Conservation (phyloP, 495 filamentous ascomycete species). For the Aspergillus funiculosus region DNA sequence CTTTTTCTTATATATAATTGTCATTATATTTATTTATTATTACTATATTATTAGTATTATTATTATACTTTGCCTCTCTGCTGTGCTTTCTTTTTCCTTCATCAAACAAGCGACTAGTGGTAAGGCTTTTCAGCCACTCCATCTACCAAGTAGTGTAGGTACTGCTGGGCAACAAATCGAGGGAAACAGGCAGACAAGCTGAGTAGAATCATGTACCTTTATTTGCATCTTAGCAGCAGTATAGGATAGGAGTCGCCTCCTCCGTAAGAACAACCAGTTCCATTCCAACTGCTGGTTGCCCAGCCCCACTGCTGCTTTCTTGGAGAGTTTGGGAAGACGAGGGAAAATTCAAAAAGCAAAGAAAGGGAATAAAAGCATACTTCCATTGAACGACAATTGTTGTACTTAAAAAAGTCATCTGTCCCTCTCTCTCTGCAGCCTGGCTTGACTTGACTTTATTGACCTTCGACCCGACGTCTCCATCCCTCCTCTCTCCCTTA, state of each 20-base stretch:
- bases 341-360: background rate
- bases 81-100: conserved; percentile 5
- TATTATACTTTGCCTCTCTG: background rate
- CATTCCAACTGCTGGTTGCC: background rate
- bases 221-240: too few relatives aligned
- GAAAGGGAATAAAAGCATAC: background rate
- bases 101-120: background rate
- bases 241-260: background rate
- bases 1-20: background rate
- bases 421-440: background rate
- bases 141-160: too few relatives aligned
- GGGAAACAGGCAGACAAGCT: background rate
- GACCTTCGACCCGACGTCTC: too few relatives aligned
- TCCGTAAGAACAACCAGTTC: background rate
- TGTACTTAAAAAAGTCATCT: conserved; percentile 1
- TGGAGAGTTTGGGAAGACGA: background rate
- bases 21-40: background rate
- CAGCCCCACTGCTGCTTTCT: conserved; percentile 1
- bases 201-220: too few relatives aligned
- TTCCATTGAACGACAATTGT: conserved; percentile 3
- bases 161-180: background rate
- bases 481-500: too few relatives aligned
- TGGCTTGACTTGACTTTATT: background rate
- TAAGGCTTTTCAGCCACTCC: conserved; percentile 2
- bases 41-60: too few relatives aligned